Base-by-base conservation (phyloP, 2,329 filamentous ascomycete species). In the Ilyonectria destructans region DNA sequence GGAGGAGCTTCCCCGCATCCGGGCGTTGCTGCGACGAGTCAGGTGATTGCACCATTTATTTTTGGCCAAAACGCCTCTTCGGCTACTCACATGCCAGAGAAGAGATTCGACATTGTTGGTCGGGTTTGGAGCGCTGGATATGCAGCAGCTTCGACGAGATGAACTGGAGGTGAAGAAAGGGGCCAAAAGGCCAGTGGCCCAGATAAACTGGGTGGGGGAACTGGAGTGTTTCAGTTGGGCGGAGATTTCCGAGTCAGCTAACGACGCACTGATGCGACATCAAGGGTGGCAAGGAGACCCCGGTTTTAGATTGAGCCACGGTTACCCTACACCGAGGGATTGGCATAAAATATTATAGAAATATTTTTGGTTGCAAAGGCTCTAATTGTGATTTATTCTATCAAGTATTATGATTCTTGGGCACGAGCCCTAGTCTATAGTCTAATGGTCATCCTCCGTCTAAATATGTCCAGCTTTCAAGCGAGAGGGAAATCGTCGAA, bases 171-270 rank as follows among this genome's bases (percentile, higher is more conserved):
- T 23, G n/a, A 46, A 46, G 45, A 46, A 46, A 46, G 45, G 45
- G 45, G 45, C 10, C 45, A 21, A 9, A 10, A 46, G 21, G 45
- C 21, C 17, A 15, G 13, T 19, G 19, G 19, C n/a, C 7, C n/a
- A 13, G n/a, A 46, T 46, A 21, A 46, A 13, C 37, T 6, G 17
- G 31, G 31, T 33, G 31, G 40, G 40, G 40, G 15, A n/a, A n/a
- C n/a, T n/a, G n/a, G 7, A 43, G 40, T n/a, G 40, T 43, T 43
- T 46, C 45, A 46, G 45, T 46, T 46, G 45, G 10, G 45, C 45
- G 19, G 45, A 46, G 45, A 23, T 21, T 21, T 21, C 9, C 45
- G 19, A 46, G 45, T 46, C 19, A 46, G 40, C 15, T 17, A 43
- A n/a, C 10, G 40, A 43, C 15, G 13, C 37, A 13, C 40, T 43